Conservation (phyloP, 2,329 filamentous ascomycete species). For the Coniochaeta prunicola region DNA sequence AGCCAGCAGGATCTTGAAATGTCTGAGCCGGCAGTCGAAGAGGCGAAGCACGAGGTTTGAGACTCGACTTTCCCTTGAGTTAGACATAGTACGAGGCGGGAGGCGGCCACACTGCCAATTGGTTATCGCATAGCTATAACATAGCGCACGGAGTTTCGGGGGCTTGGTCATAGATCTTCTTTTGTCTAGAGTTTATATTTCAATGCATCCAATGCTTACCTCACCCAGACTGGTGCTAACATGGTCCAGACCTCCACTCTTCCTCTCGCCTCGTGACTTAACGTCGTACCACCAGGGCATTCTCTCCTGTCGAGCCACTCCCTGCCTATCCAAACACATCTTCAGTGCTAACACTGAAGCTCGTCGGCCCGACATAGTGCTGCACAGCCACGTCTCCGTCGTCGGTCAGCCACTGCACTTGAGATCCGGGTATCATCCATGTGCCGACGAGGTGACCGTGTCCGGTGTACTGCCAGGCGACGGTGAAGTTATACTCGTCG, state of each 20-base stretch:
- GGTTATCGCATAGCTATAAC: not conserved
- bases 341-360: not conserved
- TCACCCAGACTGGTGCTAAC: not conserved
- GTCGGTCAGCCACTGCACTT: conserved; percentile 1
- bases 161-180: not conserved
- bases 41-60: not conserved
- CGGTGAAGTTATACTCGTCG: not conserved
- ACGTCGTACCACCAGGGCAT: not conserved
- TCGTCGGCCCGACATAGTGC: conserved; percentile 1
- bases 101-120: not conserved
- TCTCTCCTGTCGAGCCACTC: not conserved
- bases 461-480: not conserved
- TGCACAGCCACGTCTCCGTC: not conserved
- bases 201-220: not conserved
- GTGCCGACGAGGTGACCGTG: not conserved
- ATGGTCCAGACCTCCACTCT: not conserved
- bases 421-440: not conserved
- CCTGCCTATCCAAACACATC: not conserved
- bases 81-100: too few species aligned
- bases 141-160: not conserved
- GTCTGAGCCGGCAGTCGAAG: not conserved
- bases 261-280: not conserved
- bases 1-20: not conserved
- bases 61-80: too few species aligned
- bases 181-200: conserved; percentile 1